Conservation (phyloP, 2,329 filamentous ascomycete genomes). For the Alternaria postmessia region DNA sequence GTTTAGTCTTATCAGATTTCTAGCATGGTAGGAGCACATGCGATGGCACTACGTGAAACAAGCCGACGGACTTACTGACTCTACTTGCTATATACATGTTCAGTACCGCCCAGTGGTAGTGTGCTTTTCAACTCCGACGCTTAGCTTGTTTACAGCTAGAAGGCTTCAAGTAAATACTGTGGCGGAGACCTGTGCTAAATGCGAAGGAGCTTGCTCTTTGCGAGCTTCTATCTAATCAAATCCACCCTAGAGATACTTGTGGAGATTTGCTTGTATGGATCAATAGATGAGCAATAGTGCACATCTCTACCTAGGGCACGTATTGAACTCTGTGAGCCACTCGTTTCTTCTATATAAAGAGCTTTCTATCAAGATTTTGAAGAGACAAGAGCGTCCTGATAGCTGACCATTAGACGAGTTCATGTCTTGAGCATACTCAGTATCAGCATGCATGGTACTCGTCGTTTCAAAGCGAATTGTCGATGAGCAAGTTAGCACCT, state of each 20-base stretch:
- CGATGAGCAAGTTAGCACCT: neutral
- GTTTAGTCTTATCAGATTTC: too few species aligned
- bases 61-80: too few species aligned
- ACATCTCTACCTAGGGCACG: neutral
- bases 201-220: neutral
- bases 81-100: neutral
- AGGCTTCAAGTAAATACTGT: neutral
- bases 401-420: neutral
- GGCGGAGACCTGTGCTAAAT: neutral
- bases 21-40: too few species aligned
- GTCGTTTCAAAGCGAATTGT: neutral
- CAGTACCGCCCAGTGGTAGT: neutral
- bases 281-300: neutral
- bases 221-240: neutral
- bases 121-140: neutral
- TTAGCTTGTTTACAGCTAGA: neutral
- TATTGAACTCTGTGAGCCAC: neutral
- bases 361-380: neutral
- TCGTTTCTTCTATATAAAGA: neutral
- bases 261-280: neutral
- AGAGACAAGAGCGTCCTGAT: neutral
- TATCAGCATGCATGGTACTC: neutral
- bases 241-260: neutral
- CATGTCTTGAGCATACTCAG: neutral
- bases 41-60: too few species aligned